Evolutionary conservation across 305 asterid species (phyloP).

Genomic region (Andrographis paniculata): DNA sequence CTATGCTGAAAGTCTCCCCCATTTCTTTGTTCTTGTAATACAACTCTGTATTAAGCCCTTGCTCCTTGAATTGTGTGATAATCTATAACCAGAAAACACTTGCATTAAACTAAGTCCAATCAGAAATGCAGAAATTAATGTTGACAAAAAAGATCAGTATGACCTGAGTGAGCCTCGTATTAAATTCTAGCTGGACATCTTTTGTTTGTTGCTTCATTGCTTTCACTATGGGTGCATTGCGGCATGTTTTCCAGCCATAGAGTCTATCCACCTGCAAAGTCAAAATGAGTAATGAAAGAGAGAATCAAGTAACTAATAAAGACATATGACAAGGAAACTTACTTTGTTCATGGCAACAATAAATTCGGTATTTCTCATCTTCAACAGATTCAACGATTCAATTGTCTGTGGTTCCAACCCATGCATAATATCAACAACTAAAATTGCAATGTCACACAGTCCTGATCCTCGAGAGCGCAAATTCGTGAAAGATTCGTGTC

Average conservation of each 20-base stretch:
- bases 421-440: conserved; percentile 98
- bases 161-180: conserved; percentile 71
- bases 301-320: conserved; percentile 10
- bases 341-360: conserved; percentile 97
- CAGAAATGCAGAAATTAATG: conserved; percentile 11
- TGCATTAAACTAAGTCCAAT: conserved; percentile 17
- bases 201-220: conserved; percentile 75
- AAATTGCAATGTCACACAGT: conserved; percentile 92
- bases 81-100: conserved; percentile 35
- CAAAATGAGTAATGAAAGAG: conserved; percentile 12
- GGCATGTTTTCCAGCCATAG: conserved; percentile 76
- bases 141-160: conserved; percentile 11
- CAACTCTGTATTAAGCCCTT: conserved; percentile 89
- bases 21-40: conserved; percentile 84
- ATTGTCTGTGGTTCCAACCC: conserved; percentile 97
- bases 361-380: conserved; percentile 88
- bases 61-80: conserved; percentile 76
- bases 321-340: conserved; percentile 18
- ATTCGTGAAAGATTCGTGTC: conserved; percentile 96
- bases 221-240: conserved; percentile 77
- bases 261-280: conserved; percentile 71
- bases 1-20: conserved; percentile 82
- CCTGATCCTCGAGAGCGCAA: conserved; percentile 99
- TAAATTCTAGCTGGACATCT: conserved; percentile 67
- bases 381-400: conserved; percentile 90